Evolutionary conservation across 805 yeast genomes (phyloP).

Genomic region (Candida qinlingensis): DNA sequence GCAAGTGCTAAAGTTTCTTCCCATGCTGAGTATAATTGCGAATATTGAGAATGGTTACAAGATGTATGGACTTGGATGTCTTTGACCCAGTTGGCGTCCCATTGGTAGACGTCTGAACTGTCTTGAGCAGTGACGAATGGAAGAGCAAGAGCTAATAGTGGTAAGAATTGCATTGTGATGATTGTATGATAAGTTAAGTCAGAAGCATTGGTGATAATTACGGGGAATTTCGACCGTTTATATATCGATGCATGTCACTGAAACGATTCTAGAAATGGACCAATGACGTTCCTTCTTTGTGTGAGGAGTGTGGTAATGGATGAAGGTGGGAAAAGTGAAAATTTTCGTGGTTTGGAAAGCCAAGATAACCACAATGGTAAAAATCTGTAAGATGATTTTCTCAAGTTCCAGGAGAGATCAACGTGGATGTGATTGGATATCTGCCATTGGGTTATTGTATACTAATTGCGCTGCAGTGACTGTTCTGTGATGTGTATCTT

Average conservation of each 20-base stretch:
- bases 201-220: too few species aligned
- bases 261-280: neutral
- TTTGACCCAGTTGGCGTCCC: conserved; percentile 15
- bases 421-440: too few species aligned
- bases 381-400: neutral
- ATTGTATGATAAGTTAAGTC: too few species aligned
- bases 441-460: too few species aligned
- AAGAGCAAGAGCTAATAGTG: neutral
- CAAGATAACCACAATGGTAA: neutral
- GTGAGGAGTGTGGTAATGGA: too few species aligned
- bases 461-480: too few species aligned
- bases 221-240: neutral
- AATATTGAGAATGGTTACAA: conserved; percentile 16
- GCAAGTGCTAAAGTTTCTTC: conserved; percentile 30
- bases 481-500: too few species aligned
- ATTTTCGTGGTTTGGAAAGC: neutral
- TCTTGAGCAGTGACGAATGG: neutral
- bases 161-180: neutral
- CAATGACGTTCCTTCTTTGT: neutral
- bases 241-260: neutral
- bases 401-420: too few species aligned
- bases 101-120: conserved; percentile 4
- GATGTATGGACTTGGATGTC: conserved; percentile 19
- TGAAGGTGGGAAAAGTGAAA: too few species aligned
- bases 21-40: conserved; percentile 21